Evolutionary conservation across 164 flowering plant genomes (phyloP).

Genomic region (Umbilicus rupestris): DNA sequence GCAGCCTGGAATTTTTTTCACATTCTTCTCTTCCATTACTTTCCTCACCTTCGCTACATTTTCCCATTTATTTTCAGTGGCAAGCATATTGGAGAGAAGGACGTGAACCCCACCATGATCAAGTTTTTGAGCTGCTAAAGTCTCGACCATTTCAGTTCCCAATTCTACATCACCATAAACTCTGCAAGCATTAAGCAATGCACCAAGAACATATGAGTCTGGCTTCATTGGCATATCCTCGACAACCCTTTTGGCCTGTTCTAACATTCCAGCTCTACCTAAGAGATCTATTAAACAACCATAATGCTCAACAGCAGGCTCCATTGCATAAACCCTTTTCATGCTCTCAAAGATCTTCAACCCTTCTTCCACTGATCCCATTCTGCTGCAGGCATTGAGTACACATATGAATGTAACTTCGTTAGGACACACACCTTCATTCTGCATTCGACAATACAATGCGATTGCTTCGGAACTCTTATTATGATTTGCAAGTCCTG

Average conservation of each 20-base stretch:
- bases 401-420: conserved; percentile 32
- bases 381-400: conserved; percentile 33
- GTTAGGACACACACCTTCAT: conserved; percentile 11
- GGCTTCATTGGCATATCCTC: conserved; percentile 31
- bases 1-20: conserved; percentile 13
- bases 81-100: conserved; percentile 12
- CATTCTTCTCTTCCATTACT: conserved; percentile 14
- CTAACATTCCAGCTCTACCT: conserved; percentile 28
- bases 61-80: conserved; percentile 7
- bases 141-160: conserved; percentile 18
- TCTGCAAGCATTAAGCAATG: conserved; percentile 33
- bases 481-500: conserved; percentile 19
- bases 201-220: conserved; percentile 31
- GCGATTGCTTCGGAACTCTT: conserved; percentile 13
- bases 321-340: conserved; percentile 21
- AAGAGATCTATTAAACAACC: conserved; percentile 40
- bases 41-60: conserved; percentile 12
- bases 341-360: conserved; percentile 19
- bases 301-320: conserved; percentile 28
- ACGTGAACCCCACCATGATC: conserved; percentile 15
- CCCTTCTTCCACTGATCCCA: conserved; percentile 30
- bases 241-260: conserved; percentile 26
- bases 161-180: conserved; percentile 21
- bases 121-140: conserved; percentile 7
- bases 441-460: conserved; percentile 15